A percentile compares a stretch with the other conserved stretches of the same genome.
These are phyloP conservation scores for Solanum hybrid DNA, from an alignment of 305 asterid species.

Conservation along the genomic window DNA sequence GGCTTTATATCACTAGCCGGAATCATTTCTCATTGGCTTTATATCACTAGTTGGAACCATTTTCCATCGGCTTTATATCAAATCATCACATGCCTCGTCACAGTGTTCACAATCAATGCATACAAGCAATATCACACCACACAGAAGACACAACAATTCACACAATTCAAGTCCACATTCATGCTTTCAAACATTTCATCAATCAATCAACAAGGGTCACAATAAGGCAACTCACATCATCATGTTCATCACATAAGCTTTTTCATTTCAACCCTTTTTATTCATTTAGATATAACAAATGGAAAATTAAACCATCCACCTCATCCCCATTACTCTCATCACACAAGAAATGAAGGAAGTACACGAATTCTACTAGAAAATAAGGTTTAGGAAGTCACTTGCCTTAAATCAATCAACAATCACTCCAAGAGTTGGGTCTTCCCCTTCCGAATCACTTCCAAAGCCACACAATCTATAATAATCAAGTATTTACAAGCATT, in stretches of 20 bases:
- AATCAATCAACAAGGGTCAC: neutral
- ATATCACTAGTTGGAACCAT: neutral
- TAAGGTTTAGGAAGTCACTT: neutral
- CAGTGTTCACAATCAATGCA: neutral
- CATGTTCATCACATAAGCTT: neutral
- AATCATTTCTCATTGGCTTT: neutral
- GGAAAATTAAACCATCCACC: neutral
- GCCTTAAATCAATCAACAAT: neutral
- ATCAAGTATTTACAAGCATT: neutral
- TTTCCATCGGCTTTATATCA: neutral
- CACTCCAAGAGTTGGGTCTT: neutral
- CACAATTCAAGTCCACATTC: neutral
- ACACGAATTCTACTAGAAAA: neutral
- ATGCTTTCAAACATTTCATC: neutral
- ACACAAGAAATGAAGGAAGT: neutral
- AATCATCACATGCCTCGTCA: neutral
- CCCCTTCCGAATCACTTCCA: neutral
- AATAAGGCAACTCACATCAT: neutral
- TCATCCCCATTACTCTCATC: neutral
- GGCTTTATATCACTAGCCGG: neutral
- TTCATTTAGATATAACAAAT: neutral
- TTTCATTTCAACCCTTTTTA: neutral
- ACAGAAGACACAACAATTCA: too few relatives aligned
- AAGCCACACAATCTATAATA: neutral
- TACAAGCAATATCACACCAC: neutral